Evolutionary conservation across 2,329 filamentous ascomycete species (phyloP).

Genomic region (Aspergillus puulaauensis): DNA sequence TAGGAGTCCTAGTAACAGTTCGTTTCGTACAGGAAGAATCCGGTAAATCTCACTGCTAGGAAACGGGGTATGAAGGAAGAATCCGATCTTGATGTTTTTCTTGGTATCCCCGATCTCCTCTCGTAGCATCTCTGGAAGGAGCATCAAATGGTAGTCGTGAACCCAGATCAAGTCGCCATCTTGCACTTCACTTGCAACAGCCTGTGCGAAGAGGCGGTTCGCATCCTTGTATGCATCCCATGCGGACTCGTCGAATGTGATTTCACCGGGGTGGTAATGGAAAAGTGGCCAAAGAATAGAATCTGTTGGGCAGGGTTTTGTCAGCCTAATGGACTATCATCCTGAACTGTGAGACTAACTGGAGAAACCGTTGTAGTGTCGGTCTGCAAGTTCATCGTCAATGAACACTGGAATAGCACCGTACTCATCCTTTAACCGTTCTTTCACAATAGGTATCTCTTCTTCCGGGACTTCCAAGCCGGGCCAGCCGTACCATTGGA

Average conservation of each 20-base stretch:
- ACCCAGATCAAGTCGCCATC: constrained; percentile 97
- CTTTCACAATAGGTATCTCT: constrained; percentile 72
- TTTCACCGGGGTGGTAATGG: constrained; percentile 98
- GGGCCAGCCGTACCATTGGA: constrained; percentile 99
- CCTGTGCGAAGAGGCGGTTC: constrained; percentile 87
- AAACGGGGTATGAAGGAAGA: constrained; percentile 97
- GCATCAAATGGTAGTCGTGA: constrained; percentile 98
- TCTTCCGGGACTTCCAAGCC: constrained; percentile 86
- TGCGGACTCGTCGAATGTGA: constrained; percentile 92
- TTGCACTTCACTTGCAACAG: constrained; percentile 80
- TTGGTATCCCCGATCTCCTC: constrained; percentile 78
- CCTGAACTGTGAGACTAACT: constrained; percentile 57
- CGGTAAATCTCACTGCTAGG: constrained; percentile 96
- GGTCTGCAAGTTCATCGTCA: constrained; percentile 87
- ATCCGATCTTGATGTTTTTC: constrained; percentile 95
- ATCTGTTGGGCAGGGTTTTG: constrained; percentile 53
- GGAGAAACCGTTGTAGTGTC: constrained; percentile 97
- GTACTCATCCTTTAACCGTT: constrained; percentile 81
- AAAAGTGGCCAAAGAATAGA: constrained; percentile 98
- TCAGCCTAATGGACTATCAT: constrained; percentile 14
- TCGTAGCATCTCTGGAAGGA: constrained; percentile 91
- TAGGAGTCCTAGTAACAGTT: constrained; percentile 80
- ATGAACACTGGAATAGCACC: constrained; percentile 90
- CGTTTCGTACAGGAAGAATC: constrained; percentile 88
- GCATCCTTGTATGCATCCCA: constrained; percentile 94